phyloP scores from a whole-genome alignment of 2,329 filamentous ascomycete species.

The Cordyceps cateniannulata region DNA sequence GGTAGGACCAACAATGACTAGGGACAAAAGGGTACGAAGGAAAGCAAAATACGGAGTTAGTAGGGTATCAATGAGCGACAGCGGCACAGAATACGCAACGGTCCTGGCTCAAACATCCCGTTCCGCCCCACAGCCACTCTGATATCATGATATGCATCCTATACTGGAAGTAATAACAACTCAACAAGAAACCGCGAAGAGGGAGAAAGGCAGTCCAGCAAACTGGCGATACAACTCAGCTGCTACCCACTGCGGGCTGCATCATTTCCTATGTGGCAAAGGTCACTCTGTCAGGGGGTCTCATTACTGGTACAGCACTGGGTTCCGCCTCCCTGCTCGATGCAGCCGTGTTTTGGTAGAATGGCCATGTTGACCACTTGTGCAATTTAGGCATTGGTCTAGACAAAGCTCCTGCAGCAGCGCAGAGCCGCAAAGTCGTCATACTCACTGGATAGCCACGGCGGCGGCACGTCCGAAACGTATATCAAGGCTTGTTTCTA shows the following conservation, averaged over 20 bases:
- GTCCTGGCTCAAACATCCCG: not conserved
- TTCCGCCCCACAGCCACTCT: not conserved
- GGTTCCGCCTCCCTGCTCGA: not conserved
- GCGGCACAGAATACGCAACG: not conserved
- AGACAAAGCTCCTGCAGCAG: not conserved
- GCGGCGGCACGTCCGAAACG: not conserved
- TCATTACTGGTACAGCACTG: no score
- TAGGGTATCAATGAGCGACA: not conserved
- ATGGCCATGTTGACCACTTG: no score
- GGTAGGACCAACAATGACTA: no score
- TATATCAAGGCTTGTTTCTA: not conserved
- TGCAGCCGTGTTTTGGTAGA: no score
- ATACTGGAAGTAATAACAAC: not conserved
- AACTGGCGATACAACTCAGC: not conserved
- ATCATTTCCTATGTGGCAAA: no score
- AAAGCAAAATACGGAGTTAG: not conserved
- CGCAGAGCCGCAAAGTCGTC: not conserved
- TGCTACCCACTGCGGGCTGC: not conserved
- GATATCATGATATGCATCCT: not conserved
- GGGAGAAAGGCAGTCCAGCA: not conserved
- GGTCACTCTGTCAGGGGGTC: not conserved
- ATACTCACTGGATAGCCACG: no score
- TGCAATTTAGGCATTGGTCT: no score
- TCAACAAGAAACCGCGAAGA: not conserved
- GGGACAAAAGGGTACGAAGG: no score